Base-by-base conservation (phyloP, 1,139 yeast species). In the Suhomyces maxii region DNA sequence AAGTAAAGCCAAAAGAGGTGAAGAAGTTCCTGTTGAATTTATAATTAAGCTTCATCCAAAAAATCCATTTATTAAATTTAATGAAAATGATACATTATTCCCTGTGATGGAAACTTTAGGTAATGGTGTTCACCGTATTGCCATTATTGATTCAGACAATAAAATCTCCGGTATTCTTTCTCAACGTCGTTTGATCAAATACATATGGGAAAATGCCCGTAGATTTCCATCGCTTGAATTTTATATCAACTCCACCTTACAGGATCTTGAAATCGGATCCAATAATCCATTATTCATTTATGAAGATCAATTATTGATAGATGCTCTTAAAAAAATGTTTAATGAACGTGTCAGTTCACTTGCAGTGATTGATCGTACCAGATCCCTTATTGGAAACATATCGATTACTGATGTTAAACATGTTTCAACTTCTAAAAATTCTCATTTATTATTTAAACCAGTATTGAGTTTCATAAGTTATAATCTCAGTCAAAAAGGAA, bases 401-500 rank as follows among this genome's bases (percentile, higher is more conserved):
- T 88, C 96, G 5, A 91, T 91, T 39, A 95, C 95, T 1, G 99
- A 93, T 66, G 97, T 90, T 34, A 84, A 86, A 58, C 83, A 89
- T 55, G 89, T 93, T 36, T 85, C 96, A 18, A 83, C 87, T 53
- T 83, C 95, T 32, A 88, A 89, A 30, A 91, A 90, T 63, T 86
- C 95, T 8, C 89, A 87, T 51, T 71, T 89, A 53, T 76, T 93
- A 49, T 85, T 85, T 60, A 84, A 87, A 62, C 78, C 95, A 8
- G 95, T 96, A 64, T 77, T 89, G 60, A 93, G 88, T 65, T 93
- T 91, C 62, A 82, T 93, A 50, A 83, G 95, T 33, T 87, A 89
- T 53, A 90, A 91, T 53, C 77, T 93, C 53, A 85, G 88, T 56
- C 85, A 85, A 52, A 84, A 96, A 60, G 99, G 98, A 12, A 77